Evolutionary conservation across 2,329 filamentous ascomycete genomes (phyloP), one percentile per base, ranked within the genome.

Genomic region (Alternaria dauci): DNA sequence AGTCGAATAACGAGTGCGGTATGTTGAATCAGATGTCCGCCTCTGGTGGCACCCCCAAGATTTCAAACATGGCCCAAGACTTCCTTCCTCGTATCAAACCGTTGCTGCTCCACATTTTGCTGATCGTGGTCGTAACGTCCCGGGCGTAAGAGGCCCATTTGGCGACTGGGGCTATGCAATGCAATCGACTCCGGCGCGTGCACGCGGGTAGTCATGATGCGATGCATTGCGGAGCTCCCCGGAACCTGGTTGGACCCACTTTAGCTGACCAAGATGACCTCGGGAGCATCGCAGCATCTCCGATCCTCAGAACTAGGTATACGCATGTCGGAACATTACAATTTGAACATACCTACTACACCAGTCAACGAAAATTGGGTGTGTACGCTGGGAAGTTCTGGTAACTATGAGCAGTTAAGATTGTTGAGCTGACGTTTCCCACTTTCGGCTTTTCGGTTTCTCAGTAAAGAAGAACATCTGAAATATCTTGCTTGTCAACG

Each of bases 31-130:
- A 39, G 32, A 16, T 30, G 28, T 50, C 28, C 11, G 23, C 30
- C 58, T 48, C 52, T 30, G 44, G 51, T 41, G 58, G 53, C 56
- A 51, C 46, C 11, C 46, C 30, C 46, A 38, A 50, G 41, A 41
- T 44, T 41, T 55, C 36, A 58, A 48, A 32, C 39, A 44, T 53
- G 32, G 32, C 41, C 52, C 60, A 62, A 60, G 57, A 47, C 52
- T 46, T 48, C 34, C 36, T 52, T 47, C 61, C 39, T 58, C 63
- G 61, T 64, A 55, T 62, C 61, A 62, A 55, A 58, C 51, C 38
- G 51, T 34, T 48, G 50, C n/a, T 51, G 56, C 42, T 61, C 64
- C 61, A 62, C 64, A 62, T 58, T 65, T 60, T 25, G 42, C 36
- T 51, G 30, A 52, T 61, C 50, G 50, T 32, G 30, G 55, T 59